Evolutionary conservation across 495 filamentous ascomycete genomes (phyloP).

Genomic region (Annulohypoxylon nitens): DNA sequence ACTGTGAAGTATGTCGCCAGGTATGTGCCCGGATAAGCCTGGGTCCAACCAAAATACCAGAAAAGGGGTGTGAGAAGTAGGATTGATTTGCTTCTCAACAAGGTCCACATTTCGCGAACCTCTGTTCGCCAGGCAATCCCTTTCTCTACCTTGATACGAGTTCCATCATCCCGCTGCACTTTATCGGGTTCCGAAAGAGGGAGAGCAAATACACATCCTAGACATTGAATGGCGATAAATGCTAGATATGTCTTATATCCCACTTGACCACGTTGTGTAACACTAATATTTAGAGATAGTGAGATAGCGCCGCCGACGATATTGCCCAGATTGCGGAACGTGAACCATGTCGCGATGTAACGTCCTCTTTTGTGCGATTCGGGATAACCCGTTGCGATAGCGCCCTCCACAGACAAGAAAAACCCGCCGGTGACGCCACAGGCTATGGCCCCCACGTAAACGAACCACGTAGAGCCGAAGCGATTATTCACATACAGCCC

Average conservation of each 20-base stretch:
- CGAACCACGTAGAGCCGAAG: constrained; percentile 63
- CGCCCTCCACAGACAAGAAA: constrained; percentile 64
- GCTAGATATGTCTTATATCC: constrained; percentile 63
- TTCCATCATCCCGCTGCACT: constrained; percentile 59
- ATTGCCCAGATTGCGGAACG: constrained; percentile 63
- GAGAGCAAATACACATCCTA: constrained; percentile 60
- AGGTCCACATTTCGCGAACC: constrained; percentile 56
- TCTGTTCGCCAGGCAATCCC: constrained; percentile 54
- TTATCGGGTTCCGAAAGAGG: constrained; percentile 61
- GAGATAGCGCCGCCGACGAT: constrained; percentile 63
- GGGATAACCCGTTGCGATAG: constrained; percentile 65
- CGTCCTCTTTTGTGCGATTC: constrained; percentile 60
- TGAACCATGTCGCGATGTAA: constrained; percentile 65
- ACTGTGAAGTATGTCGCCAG: constrained; percentile 66
- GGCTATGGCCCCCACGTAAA: constrained; percentile 60
- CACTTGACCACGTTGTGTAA: constrained; percentile 58
- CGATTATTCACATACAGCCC: constrained; percentile 65
- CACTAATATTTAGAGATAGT: constrained; percentile 60
- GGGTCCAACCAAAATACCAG: constrained; percentile 59
- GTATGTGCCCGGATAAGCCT: constrained; percentile 63
- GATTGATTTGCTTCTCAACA: constrained; percentile 56
- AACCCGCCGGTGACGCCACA: constrained; percentile 63
- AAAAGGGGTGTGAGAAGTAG: constrained; percentile 61
- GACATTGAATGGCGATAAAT: constrained; percentile 61
- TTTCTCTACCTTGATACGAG: constrained; percentile 56